Evolutionary conservation across 2,329 filamentous ascomycete species (phyloP), one percentile per base, ranked within the genome.

Genomic region (Calcarisporium arbuscula): DNA sequence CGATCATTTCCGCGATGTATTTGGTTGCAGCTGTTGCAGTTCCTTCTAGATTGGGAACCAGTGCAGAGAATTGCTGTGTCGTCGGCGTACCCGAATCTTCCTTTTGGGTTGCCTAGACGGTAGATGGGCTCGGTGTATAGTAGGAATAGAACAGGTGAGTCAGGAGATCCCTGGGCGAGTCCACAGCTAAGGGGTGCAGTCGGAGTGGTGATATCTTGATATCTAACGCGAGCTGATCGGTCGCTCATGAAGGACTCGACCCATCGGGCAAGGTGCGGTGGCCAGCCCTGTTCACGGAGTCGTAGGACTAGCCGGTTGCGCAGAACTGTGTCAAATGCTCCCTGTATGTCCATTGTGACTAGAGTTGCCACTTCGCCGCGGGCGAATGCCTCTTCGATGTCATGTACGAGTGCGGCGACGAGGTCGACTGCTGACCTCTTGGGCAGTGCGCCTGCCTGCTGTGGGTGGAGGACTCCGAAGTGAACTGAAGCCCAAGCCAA

Each of bases 401-500:
- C 28, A 20, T 48, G 27, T n/a, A 47, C 36, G 0, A 52, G 34
- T 7, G 39, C 34, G 5, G 41, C 30, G 7, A 46, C 40, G 3
- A 49, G 38, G 26, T 50, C 43, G 10, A 36, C 28, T 3, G 39
- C 39, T 8, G 41, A 45, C 11, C 45, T 30, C 19, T 48, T 47
- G 5, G 36, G 49, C 5, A 55, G 50, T 5, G 48, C 46, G 7
- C n/a, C 44, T 38, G 40, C 44, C 17, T 49, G 35, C 19, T n/a
- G n/a, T n/a, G n/a, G n/a, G n/a, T n/a, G n/a, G n/a, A n/a, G n/a
- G n/a, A n/a, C n/a, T n/a, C n/a, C n/a, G n/a, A n/a, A n/a, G n/a
- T n/a, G n/a, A n/a, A n/a, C n/a, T n/a, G n/a, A n/a, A n/a, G n/a
- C n/a, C n/a, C n/a, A n/a, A n/a, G 42, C 42, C 8, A 52, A 34